Percentiles rank a stretch among this genome's conserved stretches.
These are phyloP conservation scores for Neonectria neomacrospora DNA, from an alignment of 2,329 filamentous ascomycete genomes.

Conservation along the genomic window DNA sequence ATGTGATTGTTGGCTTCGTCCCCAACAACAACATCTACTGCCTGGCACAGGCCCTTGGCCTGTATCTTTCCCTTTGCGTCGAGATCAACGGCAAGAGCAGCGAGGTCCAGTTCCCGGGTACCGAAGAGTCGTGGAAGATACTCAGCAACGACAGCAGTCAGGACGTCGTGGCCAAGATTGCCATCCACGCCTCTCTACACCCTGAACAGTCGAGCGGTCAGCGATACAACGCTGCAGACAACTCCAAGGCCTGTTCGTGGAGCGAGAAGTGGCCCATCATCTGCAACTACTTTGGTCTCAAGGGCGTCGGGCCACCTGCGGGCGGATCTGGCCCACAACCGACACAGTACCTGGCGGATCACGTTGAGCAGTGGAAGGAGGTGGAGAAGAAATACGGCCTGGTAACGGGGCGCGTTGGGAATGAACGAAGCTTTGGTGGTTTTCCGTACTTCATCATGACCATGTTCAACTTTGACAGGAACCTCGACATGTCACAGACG, in stretches of 20 bases:
- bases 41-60: conserved; percentile 53
- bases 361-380: conserved; percentile 46
- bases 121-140: conserved; percentile 46
- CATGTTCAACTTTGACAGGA: conserved; percentile 50
- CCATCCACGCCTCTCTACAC: conserved; percentile 54
- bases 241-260: conserved; percentile 51
- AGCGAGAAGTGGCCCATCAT: conserved; percentile 57
- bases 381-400: conserved; percentile 49
- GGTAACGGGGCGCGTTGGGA: conserved; percentile 46
- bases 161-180: conserved; percentile 52
- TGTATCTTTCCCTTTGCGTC: conserved; percentile 52
- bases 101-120: conserved; percentile 51
- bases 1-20: conserved; percentile 56
- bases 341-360: conserved; percentile 46
- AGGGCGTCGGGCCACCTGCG: conserved; percentile 49
- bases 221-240: conserved; percentile 56
- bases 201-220: conserved; percentile 52
- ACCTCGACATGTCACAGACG: conserved; percentile 48
- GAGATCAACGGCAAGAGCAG: conserved; percentile 51
- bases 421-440: conserved; percentile 44
- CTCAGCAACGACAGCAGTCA: conserved; percentile 52
- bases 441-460: conserved; percentile 50
- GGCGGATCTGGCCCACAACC: conserved; percentile 47
- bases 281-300: conserved; percentile 58
- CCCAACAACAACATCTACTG: conserved; percentile 57